Evolutionary conservation across 2,329 filamentous ascomycete species (phyloP).

Genomic region (Aspergillus felis): DNA sequence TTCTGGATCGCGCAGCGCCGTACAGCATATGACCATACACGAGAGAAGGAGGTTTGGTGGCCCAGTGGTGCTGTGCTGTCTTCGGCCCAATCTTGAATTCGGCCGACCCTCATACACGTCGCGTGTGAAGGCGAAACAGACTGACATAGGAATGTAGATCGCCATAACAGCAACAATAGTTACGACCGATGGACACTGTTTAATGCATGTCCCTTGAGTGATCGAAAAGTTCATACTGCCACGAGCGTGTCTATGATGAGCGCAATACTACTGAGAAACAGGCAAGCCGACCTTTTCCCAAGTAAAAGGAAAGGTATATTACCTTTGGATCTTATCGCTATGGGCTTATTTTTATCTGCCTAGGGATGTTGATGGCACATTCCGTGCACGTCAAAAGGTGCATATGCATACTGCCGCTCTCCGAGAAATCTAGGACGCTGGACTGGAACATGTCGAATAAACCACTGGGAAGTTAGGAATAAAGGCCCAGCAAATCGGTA

Average conservation of each 20-base stretch:
- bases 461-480: background rate
- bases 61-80: background rate
- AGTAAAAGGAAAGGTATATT: background rate
- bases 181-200: background rate
- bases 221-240: background rate
- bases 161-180: background rate
- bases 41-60: background rate
- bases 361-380: background rate
- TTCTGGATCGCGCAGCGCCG: background rate
- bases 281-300: background rate
- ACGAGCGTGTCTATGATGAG: background rate
- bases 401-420: background rate
- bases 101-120: background rate
- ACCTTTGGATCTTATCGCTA: background rate
- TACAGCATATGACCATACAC: background rate
- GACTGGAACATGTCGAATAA: background rate
- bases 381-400: background rate
- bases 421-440: background rate
- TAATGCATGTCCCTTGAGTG: background rate
- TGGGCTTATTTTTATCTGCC: background rate
- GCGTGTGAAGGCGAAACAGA: background rate
- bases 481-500: background rate
- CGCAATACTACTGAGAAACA: background rate
- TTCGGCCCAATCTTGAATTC: background rate
- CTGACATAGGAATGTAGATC: background rate